Base-by-base conservation (phyloP, 225 moss, liverwort and hornwort genomes). In the Polytrichum commune region DNA sequence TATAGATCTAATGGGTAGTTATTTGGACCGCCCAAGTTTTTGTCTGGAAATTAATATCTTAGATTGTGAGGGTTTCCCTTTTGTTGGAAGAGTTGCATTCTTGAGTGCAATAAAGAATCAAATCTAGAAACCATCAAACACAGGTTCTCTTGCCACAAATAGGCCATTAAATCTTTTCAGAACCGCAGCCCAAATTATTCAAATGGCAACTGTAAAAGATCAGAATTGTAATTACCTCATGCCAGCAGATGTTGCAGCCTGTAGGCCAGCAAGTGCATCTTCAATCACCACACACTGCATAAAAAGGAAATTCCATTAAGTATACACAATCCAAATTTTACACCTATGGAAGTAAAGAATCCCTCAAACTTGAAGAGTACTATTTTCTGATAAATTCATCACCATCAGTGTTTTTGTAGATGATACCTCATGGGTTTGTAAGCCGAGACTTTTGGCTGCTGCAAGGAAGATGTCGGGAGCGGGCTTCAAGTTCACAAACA, bases 391-490 rank as follows among this genome's bases (percentile, higher is more conserved):
- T 46, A 13, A 46, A 24, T 60, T n/a, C 60, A 60, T 60, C 60
- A 23, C 2, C 22, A 60, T 60, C 60, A 7, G n/a, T 20, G 3
- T 6, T 24, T 60, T 24, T 5, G 22, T 1, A 38, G 46, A 60
- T 38, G 20, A 38, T 80, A 95, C 95, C 89, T 98, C 86, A 64
- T 83, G 64, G 57, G 92, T 83, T 62, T 79, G 81, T 81, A 98
- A 84, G 63, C 76, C 87, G 20, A 98, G 82, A 25, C 76, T 81
- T 64, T 87, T 85, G 10, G 97, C 92, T 71, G 94, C 94, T 25
- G 97, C 94, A 62, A 94, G 60, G 69, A 98, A 98, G 64, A 98
- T 84, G 69, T 98, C 97, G 29, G 97, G 97, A 8, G 94, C 86
- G 70, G 97, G 97, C 84, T 98, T 98, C 70, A 98, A 75, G 64